These are phyloP conservation scores for Wolfiporia cocos DNA, from an alignment of 1,284 basidiomycete genomes.

Conservation along the genomic window DNA sequence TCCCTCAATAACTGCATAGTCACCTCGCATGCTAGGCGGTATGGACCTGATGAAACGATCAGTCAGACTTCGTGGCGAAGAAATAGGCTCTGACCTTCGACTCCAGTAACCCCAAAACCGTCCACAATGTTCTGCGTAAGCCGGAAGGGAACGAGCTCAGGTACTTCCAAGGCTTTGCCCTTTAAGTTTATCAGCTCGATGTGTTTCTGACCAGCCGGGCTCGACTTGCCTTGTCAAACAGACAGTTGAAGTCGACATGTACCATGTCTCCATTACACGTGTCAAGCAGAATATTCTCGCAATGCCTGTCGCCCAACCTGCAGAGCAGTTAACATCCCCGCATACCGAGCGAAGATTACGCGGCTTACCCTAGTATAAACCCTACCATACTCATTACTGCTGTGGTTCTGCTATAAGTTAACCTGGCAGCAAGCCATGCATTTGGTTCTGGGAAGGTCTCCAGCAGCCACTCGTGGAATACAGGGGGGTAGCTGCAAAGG, in stretches of 20 bases:
- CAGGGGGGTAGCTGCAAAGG: slow-evolving; percentile 60
- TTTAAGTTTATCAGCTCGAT: slow-evolving; percentile 23
- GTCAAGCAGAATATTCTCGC: slow-evolving; percentile 96
- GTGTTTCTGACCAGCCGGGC: background rate
- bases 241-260: slow-evolving; percentile 97
- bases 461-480: slow-evolving; percentile 98
- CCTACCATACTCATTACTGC: slow-evolving; percentile 99
- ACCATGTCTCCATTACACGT: slow-evolving; percentile 86
- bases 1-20: slow-evolving; percentile 84
- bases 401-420: slow-evolving; percentile 84
- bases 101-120: slow-evolving; percentile 89
- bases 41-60: slow-evolving; percentile 56
- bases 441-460: slow-evolving; percentile 96
- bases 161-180: slow-evolving; percentile 86
- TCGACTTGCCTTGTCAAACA: slow-evolving; percentile 83
- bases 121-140: slow-evolving; percentile 94
- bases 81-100: slow-evolving; percentile 60
- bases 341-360: slow-evolving; percentile 5
- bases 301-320: slow-evolving; percentile 95
- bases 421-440: slow-evolving; percentile 87
- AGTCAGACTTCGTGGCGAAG: background rate
- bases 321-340: slow-evolving; percentile 1
- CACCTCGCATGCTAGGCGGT: slow-evolving; percentile 90
- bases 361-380: slow-evolving; percentile 91
- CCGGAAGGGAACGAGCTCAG: slow-evolving; percentile 93